phyloP scores from a whole-genome alignment of 2,329 filamentous ascomycete species.

The Colletotrichum gigasporum region DNA sequence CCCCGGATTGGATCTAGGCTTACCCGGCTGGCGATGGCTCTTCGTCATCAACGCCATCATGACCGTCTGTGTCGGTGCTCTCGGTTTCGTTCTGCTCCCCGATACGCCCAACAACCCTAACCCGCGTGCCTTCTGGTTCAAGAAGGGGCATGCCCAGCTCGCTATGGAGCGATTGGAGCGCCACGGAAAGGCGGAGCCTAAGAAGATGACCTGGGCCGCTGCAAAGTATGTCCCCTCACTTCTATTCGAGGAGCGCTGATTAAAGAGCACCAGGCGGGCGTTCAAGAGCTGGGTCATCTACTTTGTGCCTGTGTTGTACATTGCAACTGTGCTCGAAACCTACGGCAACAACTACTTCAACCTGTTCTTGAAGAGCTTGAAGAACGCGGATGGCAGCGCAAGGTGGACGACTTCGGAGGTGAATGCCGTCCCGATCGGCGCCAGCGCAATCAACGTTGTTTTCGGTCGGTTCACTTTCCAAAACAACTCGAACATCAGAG shows the following conservation, averaged over 20 bases:
- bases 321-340: conserved; percentile 23
- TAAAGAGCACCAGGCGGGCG: conserved; percentile 15
- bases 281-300: conserved; percentile 30
- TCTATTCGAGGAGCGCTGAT: not conserved
- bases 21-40: conserved; percentile 52
- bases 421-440: conserved; percentile 25
- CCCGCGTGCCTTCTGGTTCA: conserved; percentile 27
- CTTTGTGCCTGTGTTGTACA: conserved; percentile 23
- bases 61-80: conserved; percentile 34
- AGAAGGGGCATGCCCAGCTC: conserved; percentile 21
- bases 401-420: conserved; percentile 24
- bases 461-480: conserved; percentile 24
- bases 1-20: conserved; percentile 45
- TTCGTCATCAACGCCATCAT: conserved; percentile 49
- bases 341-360: conserved; percentile 28
- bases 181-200: conserved; percentile 33
- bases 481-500: no score
- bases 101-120: conserved; percentile 38
- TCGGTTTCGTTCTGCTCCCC: conserved; percentile 30
- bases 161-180: conserved; percentile 27
- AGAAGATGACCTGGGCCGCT: conserved; percentile 38
- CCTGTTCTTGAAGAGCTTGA: conserved; percentile 28
- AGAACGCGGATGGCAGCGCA: conserved; percentile 29
- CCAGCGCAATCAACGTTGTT: conserved; percentile 25
- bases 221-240: conserved; percentile 31